These are phyloP conservation scores for Boletus sp. DNA, from an alignment of 768 basidiomycete genomes.

Conservation along the genomic window DNA sequence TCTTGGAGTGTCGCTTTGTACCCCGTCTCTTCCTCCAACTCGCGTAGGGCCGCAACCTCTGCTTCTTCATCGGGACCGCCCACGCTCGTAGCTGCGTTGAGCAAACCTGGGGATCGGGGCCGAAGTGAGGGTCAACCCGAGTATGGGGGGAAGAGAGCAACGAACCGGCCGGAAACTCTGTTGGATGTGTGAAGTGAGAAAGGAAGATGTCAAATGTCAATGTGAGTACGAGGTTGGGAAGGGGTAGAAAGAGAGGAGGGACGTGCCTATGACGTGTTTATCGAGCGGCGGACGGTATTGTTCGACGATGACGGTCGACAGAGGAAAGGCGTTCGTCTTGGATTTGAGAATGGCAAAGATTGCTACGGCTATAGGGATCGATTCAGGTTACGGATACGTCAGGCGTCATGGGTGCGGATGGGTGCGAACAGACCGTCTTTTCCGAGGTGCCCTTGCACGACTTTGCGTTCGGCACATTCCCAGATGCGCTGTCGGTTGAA, in stretches of 20 bases:
- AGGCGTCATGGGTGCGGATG: background rate
- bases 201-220: background rate
- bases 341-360: slow-evolving; percentile 80
- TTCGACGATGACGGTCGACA: slow-evolving; percentile 82
- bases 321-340: slow-evolving; percentile 63
- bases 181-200: background rate
- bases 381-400: background rate
- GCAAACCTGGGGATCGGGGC: slow-evolving; percentile 49
- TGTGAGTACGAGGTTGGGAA: background rate
- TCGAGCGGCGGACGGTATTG: slow-evolving; percentile 89
- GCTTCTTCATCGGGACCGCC: slow-evolving; percentile 53
- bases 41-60: slow-evolving; percentile 77
- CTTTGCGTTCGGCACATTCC: slow-evolving; percentile 86
- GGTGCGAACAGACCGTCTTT: slow-evolving; percentile 62
- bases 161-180: slow-evolving; percentile 61
- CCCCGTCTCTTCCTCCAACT: slow-evolving; percentile 92
- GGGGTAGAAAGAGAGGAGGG: background rate
- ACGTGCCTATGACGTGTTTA: slow-evolving; percentile 66
- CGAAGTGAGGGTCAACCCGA: background rate
- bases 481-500: slow-evolving; percentile 60
- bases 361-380: slow-evolving; percentile 61
- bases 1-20: slow-evolving; percentile 55
- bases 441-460: slow-evolving; percentile 71
- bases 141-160: slow-evolving; percentile 4
- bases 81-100: slow-evolving; percentile 58